Evolutionary conservation across 371 early-diverging fungal species (phyloP), one percentile per base, ranked within the genome.

Genomic region (Rhizomucor pusillus): DNA sequence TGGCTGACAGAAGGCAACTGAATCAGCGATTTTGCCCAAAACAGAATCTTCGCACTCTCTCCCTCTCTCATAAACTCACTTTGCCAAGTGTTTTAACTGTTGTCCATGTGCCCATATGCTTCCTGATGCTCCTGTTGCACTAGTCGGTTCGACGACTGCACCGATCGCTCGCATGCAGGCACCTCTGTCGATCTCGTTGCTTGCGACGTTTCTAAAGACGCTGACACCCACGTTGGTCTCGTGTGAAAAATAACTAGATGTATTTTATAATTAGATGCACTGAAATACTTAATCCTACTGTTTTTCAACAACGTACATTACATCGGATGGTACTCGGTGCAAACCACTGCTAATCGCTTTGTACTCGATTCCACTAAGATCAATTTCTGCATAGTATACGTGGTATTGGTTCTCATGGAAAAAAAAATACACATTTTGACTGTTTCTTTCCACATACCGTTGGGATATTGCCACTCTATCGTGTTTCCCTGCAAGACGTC

Each of bases 271-370:
- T 20, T 9, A 37, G 19, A 23, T 13, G 19, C 20, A 48, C 18
- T 47, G 29, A 37, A 51, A 11, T 14, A 14, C n/a, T 24, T 11
- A 9, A 37, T 11, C 16, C 11, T 14, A 5, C 3, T 19, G 19
- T 5, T 41, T 41, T 41, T 41, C 37, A 54, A 22, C 41, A 19
- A 22, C 62, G 36, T 79, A 85, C 86, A 83, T 77, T 18, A 71
- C 62, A 62, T 85, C 86, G 14, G 71, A 59, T n/a, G 62, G 57
- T 13, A 75, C 63, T 25, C 56, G 64, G 60, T 85, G 86, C 37
- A 82, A 65, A 19, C 86, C 86, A 58, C 86, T 85, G 34, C 81
- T 78, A 6, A 85, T 75, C 6, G 82, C 75, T 48, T 82, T 75
- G 54, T 73, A 85, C 62, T 85, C 86, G 1, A 83, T 63, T 0